Conservation (phyloP, 441 rosid genomes). For the Pelargonium citronellum region DNA sequence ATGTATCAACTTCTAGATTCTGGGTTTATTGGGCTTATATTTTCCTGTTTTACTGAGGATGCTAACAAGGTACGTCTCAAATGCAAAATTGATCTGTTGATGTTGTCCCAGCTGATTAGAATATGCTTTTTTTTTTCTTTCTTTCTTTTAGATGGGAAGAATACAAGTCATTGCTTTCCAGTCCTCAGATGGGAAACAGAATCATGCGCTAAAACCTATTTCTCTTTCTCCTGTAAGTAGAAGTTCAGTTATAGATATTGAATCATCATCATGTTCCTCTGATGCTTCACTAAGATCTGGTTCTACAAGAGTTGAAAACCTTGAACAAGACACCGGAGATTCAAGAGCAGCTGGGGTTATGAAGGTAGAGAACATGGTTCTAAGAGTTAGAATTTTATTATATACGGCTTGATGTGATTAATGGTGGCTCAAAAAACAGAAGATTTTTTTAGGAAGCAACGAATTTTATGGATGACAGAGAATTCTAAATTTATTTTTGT, state of each 20-base stretch:
- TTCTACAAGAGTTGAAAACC: conserved; percentile 37
- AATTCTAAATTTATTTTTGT: background rate
- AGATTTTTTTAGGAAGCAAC: background rate
- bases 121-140: conserved; percentile 4
- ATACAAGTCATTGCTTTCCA: conserved; percentile 97
- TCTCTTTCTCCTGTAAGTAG: conserved; percentile 43
- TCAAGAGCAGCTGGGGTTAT: conserved; percentile 39
- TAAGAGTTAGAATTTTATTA: conserved; percentile 4
- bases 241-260: conserved; percentile 55
- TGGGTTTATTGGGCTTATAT: conserved; percentile 87
- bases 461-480: background rate
- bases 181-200: conserved; percentile 79
- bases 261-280: conserved; percentile 67
- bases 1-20: conserved; percentile 97
- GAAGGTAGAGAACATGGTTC: conserved; percentile 36
- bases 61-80: conserved; percentile 51
- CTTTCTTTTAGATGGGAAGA: conserved; percentile 72
- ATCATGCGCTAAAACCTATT: conserved; percentile 40
- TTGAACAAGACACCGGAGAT: conserved; percentile 65
- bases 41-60: conserved; percentile 91
- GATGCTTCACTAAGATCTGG: conserved; percentile 39
- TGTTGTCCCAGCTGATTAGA: conserved; percentile 17
- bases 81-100: conserved; percentile 1
- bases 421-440: background rate
- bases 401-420: background rate